Evolutionary conservation across 768 basidiomycete genomes (phyloP).

Genomic region (Lentinus brumalis): DNA sequence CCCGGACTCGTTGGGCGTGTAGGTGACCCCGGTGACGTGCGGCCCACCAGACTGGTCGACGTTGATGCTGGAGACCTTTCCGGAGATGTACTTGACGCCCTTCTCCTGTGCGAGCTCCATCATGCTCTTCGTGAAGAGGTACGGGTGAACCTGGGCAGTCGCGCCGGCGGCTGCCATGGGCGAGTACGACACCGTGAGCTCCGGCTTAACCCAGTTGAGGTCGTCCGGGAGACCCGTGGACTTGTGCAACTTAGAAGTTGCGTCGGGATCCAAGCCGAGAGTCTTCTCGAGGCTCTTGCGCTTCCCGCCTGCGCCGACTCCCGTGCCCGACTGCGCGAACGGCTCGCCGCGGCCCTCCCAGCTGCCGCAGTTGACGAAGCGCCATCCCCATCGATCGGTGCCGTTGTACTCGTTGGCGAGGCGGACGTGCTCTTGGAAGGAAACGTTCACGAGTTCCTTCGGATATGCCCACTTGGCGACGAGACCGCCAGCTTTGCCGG

Average conservation of each 20-base stretch:
- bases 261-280: slow-evolving; percentile 40
- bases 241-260: background rate
- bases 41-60: slow-evolving; percentile 31
- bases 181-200: slow-evolving; percentile 62
- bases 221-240: slow-evolving; percentile 33
- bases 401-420: slow-evolving; percentile 74
- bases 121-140: slow-evolving; percentile 73
- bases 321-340: slow-evolving; percentile 23
- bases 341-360: slow-evolving; percentile 68
- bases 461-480: slow-evolving; percentile 84
- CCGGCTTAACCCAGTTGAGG: slow-evolving; percentile 38
- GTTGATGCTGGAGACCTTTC: slow-evolving; percentile 49
- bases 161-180: slow-evolving; percentile 57
- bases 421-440: slow-evolving; percentile 72
- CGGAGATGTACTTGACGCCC: slow-evolving; percentile 51
- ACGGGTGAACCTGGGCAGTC: slow-evolving; percentile 80
- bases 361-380: slow-evolving; percentile 69
- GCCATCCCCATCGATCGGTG: slow-evolving; percentile 78
- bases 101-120: slow-evolving; percentile 59
- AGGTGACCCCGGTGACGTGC: slow-evolving; percentile 50
- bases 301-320: slow-evolving; percentile 34
- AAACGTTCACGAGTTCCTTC: slow-evolving; percentile 66
- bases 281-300: slow-evolving; percentile 59
- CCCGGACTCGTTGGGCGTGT: slow-evolving; percentile 28
- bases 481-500: slow-evolving; percentile 84